Base-by-base conservation (phyloP, 2,329 filamentous ascomycete species). In the Aureobasidium sp. region DNA sequence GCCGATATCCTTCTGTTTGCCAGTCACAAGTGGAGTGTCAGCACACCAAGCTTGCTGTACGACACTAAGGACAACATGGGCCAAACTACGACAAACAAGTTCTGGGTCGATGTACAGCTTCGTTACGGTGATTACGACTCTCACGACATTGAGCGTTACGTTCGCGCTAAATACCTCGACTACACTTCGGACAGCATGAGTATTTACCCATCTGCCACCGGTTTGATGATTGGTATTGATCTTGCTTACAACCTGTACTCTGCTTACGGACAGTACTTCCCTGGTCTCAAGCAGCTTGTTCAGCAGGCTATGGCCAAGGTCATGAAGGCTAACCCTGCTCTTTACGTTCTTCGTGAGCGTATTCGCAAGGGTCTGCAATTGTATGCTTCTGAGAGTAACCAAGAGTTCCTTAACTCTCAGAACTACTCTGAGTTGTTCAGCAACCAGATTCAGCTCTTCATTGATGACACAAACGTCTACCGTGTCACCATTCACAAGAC, bases 401-500 rank as follows among this genome's bases (percentile, higher is more conserved):
- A 99, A 72, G 95, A 99, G 77, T 99, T 99, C 81, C 78, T 99
- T 68, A 99, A 99, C 79, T 97, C 93, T 0, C 94, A 99, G 77
- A 99, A 99, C 74, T 99, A 99, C 79, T 97, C 94, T 0, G 94
- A 99, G 74, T 82, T 99, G 39, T 99, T 99, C 82, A 99, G 93
- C 81, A 96, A 97, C 76, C 93, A 97, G 79, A 96, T 95, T 34
- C 94, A 99, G 78, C 82, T 99, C 52, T 99, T 99, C 79, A 97
- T 99, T 66, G 94, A 99, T 70, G 94, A 99, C 73, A 99, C 94
- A 64, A 99, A 99, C 71, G 95, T 99, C 57, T 99, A 99, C 74
- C 92, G 94, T 79, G 94, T 99, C 65, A 99, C 94, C 0, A 99
- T 99, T 66, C 94, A 99, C 82, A 99, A 99, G 84, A 99, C 94